Base-by-base conservation (phyloP, 2,329 filamentous ascomycete species). In the Fragosphaeria purpurea region DNA sequence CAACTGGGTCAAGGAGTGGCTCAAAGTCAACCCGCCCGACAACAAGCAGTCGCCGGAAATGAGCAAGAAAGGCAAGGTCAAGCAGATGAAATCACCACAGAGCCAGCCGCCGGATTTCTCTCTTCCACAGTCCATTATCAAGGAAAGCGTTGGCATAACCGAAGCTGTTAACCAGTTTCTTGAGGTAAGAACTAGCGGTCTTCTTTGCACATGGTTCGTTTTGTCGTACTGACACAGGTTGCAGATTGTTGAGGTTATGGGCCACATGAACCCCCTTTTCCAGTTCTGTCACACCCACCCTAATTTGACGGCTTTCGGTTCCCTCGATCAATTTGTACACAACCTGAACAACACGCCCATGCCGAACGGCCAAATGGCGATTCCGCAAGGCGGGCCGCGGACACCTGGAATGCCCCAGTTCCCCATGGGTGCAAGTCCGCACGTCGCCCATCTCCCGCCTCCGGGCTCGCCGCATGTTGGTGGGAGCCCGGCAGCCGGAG, bases 1-100 rank as follows among this genome's bases (percentile, higher is more conserved):
- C 56, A 72, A 74, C 55, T 84, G 80, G 80, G 70, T 76, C 58
- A 83, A 83, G 66, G 80, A 83, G 31, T 84, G 80, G 80, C 71
- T 73, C 53, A 76, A 70, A 59, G 63, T 79, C 42, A 84, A 84
- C 63, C 62, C 70, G 2, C 69, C 72, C 51, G 79, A 83, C 56
- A 66, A 64, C 47, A 82, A 80, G 61, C 65, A 72, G 52, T 84
- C 80, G 1, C 80, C 80, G 0, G 80, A 84, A 59, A 79, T 84
- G 74, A 82, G 74, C 63, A 84, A 84, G 64, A 84, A 84, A 70
- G 69, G 69, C 62, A 84, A 83, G 61, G 61, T 67, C 30, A 78
- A 76, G 57, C 65, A 69, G 51, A 67, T 80, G 61, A 83, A 82
- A 65, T 82, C 77, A 2, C 80, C 80, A 10, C 70, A 72, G 53